Base-by-base conservation (phyloP, 2,329 filamentous ascomycete genomes). In the Ophiocordyceps unilateralis region DNA sequence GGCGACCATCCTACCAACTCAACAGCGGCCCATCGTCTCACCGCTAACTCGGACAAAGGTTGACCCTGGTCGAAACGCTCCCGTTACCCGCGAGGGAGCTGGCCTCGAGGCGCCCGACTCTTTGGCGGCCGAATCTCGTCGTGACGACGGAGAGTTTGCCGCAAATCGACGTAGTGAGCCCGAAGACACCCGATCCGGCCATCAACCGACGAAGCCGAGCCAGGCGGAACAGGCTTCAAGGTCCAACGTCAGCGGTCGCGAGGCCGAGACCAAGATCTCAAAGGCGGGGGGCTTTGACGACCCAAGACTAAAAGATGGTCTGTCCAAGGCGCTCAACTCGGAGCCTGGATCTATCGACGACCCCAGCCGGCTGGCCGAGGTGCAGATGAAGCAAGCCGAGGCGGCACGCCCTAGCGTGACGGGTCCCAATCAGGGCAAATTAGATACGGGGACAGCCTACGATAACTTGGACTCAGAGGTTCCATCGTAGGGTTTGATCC, bases 41-140 rank as follows among this genome's bases (percentile, higher is more conserved):
- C 28, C 40, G 14, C 20, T 39, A 5, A 39, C 23, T 10, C 12
- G 20, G 23, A 41, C 3, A n/a, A 42, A 76, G 66, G 70, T 74
- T 46, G 61, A 60, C 17, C 59, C 60, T 39, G 65, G 68, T 44
- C 48, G 58, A 46, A 59, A 71, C 40, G 66, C 73, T 39, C 70
- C 74, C 23, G 44, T 54, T 1, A 70, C 68, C 45, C 57, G 64
- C 15, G 84, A 91, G 58, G 64, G 69, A 14, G 65, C 79, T 5
- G 85, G 85, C 42, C 53, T 67, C 22, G 69, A 89, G 1, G 63
- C 71, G 39, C 65, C 70, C 14, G 82, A 81, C 60, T 89, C 83
- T 7, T 76, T 93, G 5, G 85, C 85, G 11, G 80, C 76, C 45
- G 79, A 89, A 53, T 91, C 83, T 0, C 61, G 76, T 46, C 63